These are phyloP conservation scores for Russula earlei DNA, from an alignment of 768 basidiomycete genomes.

Conservation along the genomic window DNA sequence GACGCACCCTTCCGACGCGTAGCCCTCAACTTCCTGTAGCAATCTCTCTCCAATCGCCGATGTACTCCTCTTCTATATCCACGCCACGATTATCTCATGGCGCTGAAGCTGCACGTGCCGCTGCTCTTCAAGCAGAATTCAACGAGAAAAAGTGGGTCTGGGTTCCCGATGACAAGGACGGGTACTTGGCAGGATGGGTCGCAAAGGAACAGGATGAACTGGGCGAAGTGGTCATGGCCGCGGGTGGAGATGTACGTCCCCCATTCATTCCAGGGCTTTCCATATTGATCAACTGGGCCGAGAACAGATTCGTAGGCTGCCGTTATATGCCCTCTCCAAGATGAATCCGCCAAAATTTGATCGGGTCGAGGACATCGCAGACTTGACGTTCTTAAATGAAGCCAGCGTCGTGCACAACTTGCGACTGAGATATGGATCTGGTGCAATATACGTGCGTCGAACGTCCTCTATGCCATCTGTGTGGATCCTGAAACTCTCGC, in stretches of 20 bases:
- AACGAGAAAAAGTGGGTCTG: conserved; percentile 99
- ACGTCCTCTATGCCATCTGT: background rate
- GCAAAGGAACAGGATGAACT: conserved; percentile 75
- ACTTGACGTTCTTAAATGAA: conserved; percentile 96
- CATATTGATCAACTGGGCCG: conserved; percentile 18
- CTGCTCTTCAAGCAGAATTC: conserved; percentile 90
- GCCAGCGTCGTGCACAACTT: conserved; percentile 99
- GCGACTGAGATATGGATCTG: conserved; percentile 80
- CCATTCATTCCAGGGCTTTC: conserved; percentile 14
- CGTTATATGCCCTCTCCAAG: conserved; percentile 77
- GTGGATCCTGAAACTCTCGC: conserved; percentile 3
- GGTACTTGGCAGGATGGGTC: conserved; percentile 93
- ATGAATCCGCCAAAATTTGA: conserved; percentile 99
- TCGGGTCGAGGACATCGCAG: conserved; percentile 94
- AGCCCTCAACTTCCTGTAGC: background rate
- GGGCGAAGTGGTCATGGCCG: conserved; percentile 77
- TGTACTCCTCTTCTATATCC: conserved; percentile 23
- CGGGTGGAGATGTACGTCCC: conserved; percentile 64
- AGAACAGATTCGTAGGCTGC: conserved; percentile 53
- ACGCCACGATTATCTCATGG: conserved; percentile 31
- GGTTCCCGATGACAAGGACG: conserved; percentile 88
- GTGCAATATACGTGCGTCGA: conserved; percentile 81
- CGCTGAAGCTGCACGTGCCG: conserved; percentile 68
- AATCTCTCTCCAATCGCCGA: background rate
- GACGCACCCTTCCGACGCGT: background rate